phyloP scores from a whole-genome alignment of 1,139 yeast species.

The Yamadazyma taylorii region DNA sequence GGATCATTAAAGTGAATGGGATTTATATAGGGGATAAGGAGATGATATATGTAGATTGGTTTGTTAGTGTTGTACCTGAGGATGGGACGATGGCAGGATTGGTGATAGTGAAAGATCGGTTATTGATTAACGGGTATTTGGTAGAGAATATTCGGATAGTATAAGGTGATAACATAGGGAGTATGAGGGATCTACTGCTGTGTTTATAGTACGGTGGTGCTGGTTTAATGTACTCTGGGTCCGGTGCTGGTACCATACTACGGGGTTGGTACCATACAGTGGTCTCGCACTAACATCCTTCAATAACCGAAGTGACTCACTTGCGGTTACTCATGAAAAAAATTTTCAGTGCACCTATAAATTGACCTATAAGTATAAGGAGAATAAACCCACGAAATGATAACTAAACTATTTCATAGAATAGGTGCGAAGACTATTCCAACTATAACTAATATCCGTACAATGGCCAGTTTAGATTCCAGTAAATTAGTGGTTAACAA shows the following conservation, averaged over 20 bases:
- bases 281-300: slow-evolving; percentile 4
- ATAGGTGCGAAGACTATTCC: background rate
- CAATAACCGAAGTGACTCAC: slow-evolving; percentile 5
- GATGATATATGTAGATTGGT: slow-evolving; percentile 2
- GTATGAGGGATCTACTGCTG: background rate
- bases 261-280: too few species aligned
- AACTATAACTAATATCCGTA: slow-evolving; percentile 5
- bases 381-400: background rate
- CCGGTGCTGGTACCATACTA: too few species aligned
- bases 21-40: slow-evolving; percentile 19
- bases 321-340: background rate
- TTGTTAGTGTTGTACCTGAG: background rate
- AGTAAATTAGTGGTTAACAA: slow-evolving; percentile 61
- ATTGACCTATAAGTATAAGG: background rate
- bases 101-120: slow-evolving; percentile 5
- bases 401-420: background rate
- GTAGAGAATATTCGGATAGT: slow-evolving; percentile 12
- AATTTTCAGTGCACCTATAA: background rate
- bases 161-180: background rate
- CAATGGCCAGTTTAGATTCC: slow-evolving; percentile 53
- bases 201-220: too few species aligned
- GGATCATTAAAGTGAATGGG: slow-evolving; percentile 40
- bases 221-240: too few species aligned
- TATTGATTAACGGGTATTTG: slow-evolving; percentile 14
- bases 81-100: slow-evolving; percentile 3